These are phyloP conservation scores for Laetiporus sulphureus DNA, from an alignment of 1,284 basidiomycete genomes.

Conservation along the genomic window DNA sequence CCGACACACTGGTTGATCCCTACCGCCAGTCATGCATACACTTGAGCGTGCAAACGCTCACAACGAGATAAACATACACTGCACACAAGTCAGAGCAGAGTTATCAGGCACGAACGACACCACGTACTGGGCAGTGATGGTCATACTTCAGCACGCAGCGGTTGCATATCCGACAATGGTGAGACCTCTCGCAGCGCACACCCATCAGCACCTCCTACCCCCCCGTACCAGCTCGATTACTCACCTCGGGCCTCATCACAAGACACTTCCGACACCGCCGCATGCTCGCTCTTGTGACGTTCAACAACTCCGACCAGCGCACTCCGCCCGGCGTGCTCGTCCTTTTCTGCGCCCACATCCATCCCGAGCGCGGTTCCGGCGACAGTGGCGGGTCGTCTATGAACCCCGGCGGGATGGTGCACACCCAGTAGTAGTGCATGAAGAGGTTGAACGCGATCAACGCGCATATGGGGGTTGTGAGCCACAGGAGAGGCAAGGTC, in stretches of 20 bases:
- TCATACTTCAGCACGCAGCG: slow-evolving; percentile 92
- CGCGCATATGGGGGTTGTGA: slow-evolving; percentile 61
- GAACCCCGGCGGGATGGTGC: slow-evolving; percentile 72
- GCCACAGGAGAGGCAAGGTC: slow-evolving; percentile 40
- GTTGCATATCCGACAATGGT: slow-evolving; percentile 94
- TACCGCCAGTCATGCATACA: slow-evolving; percentile 24
- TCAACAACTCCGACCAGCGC: slow-evolving; percentile 35
- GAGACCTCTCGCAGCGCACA: slow-evolving; percentile 61
- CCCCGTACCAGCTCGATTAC: slow-evolving; percentile 16
- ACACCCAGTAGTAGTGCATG: slow-evolving; percentile 81
- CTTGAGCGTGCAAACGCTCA: slow-evolving; percentile 6
- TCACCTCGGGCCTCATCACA: slow-evolving; percentile 76
- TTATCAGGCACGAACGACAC: background rate
- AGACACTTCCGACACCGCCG: slow-evolving; percentile 69
- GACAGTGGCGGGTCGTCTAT: slow-evolving; percentile 43
- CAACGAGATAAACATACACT: slow-evolving; percentile 29
- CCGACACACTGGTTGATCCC: slow-evolving; percentile 99
- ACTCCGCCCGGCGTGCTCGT: slow-evolving; percentile 28
- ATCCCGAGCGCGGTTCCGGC: slow-evolving; percentile 31
- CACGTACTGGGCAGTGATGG: slow-evolving; percentile 85
- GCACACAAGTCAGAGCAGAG: slow-evolving; percentile 9
- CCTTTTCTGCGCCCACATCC: slow-evolving; percentile 49
- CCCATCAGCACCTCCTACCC: background rate
- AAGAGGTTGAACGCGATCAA: slow-evolving; percentile 76
- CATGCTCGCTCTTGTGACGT: slow-evolving; percentile 43